Conservation (phyloP, 345 rosid species). For the Rhodamnia rubescens region DNA sequence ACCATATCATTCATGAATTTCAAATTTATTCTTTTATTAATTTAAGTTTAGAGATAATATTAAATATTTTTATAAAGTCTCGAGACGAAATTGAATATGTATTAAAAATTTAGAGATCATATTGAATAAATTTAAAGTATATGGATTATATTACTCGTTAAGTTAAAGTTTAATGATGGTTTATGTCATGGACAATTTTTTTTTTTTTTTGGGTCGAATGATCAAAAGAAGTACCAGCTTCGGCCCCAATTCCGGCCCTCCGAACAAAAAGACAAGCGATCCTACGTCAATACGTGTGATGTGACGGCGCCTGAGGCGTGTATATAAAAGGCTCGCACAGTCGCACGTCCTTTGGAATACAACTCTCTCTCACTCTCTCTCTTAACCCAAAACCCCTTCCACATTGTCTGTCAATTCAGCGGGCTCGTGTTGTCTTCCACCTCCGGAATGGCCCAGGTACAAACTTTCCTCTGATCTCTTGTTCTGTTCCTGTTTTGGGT, state of each 20-base stretch:
- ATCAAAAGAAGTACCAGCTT: background rate
- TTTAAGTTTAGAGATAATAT: too few species aligned
- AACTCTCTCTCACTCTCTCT: background rate
- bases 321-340: background rate
- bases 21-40: too few species aligned
- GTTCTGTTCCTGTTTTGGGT: background rate
- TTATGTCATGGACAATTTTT: too few species aligned
- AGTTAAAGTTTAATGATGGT: too few species aligned
- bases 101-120: too few species aligned
- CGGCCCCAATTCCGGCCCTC: background rate
- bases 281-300: background rate
- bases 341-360: background rate
- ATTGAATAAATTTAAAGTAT: too few species aligned
- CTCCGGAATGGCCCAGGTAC: conserved; percentile 57
- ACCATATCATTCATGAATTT: too few species aligned
- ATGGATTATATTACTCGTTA: too few species aligned
- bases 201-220: too few species aligned
- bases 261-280: background rate
- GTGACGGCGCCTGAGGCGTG: background rate
- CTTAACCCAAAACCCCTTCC: background rate
- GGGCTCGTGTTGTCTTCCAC: background rate
- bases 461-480: background rate
- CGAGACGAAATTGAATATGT: too few species aligned
- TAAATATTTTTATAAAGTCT: too few species aligned
- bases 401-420: background rate